Percentiles rank a stretch among this genome's conserved stretches.
These are phyloP conservation scores for Aspergillus tubingensis DNA, from an alignment of 2,329 filamentous ascomycete genomes.

Conservation along the genomic window DNA sequence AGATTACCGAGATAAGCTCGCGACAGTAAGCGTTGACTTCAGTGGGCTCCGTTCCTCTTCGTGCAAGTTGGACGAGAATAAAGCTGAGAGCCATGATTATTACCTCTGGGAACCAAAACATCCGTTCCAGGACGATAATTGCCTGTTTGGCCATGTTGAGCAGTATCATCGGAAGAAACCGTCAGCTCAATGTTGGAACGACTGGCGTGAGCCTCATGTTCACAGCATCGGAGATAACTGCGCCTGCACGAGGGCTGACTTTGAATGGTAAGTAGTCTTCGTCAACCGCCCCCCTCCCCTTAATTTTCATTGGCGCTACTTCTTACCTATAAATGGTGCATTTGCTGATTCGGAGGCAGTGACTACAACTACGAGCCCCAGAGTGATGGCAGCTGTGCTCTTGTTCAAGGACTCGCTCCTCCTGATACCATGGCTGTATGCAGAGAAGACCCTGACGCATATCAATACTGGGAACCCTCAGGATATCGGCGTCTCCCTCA, in stretches of 20 bases:
- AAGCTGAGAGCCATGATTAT: slow-evolving; percentile 68
- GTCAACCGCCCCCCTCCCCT: not conserved
- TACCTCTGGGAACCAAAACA: slow-evolving; percentile 85
- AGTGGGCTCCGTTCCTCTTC: slow-evolving; percentile 70
- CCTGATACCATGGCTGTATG: slow-evolving; percentile 62
- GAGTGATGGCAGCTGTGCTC: slow-evolving; percentile 71
- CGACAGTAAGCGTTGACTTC: slow-evolving; percentile 87
- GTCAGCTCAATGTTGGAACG: slow-evolving; percentile 80
- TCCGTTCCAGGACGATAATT: slow-evolving; percentile 74
- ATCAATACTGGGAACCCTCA: slow-evolving; percentile 80
- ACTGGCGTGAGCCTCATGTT: slow-evolving; percentile 68
- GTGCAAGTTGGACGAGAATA: slow-evolving; percentile 68
- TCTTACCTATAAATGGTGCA: slow-evolving; percentile 1
- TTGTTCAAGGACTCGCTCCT: slow-evolving; percentile 73
- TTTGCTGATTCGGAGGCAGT: slow-evolving; percentile 48
- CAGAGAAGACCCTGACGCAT: slow-evolving; percentile 63
- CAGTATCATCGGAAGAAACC: slow-evolving; percentile 88
- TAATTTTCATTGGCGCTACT: not conserved
- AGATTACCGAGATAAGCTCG: slow-evolving; percentile 52
- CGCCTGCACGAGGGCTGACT: slow-evolving; percentile 80
- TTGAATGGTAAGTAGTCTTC: slow-evolving; percentile 72
- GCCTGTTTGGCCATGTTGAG: slow-evolving; percentile 87
- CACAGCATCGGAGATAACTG: slow-evolving; percentile 75
- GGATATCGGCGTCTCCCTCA: slow-evolving; percentile 89
- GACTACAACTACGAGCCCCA: slow-evolving; percentile 92